Evolutionary conservation across 306 rosid species (phyloP).

Genomic region (Geum urbanum): DNA sequence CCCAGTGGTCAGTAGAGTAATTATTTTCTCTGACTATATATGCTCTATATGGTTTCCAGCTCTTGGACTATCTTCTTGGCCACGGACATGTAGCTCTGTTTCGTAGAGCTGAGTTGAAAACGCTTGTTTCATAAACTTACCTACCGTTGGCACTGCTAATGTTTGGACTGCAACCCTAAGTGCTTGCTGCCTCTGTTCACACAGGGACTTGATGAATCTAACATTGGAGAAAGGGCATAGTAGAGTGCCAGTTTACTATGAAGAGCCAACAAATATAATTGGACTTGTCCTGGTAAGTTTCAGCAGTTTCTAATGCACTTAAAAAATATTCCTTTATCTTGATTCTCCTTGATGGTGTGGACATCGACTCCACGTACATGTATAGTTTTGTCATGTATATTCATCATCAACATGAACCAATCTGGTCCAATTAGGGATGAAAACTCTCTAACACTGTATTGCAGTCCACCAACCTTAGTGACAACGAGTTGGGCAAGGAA

Average conservation of each 20-base stretch:
- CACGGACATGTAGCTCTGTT: constrained; percentile 70
- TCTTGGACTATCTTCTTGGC: constrained; percentile 79
- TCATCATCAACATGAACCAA: no score
- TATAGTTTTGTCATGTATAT: no score
- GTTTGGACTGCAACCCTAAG: constrained; percentile 20
- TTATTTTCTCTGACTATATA: constrained; percentile 3
- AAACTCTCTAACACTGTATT: no score
- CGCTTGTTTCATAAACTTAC: constrained; percentile 40
- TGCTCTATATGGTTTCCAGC: constrained; percentile 43
- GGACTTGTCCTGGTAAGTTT: constrained; percentile 75
- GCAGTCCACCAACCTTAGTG: no score
- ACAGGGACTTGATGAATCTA: constrained; percentile 66
- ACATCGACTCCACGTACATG: no score
- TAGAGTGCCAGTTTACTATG: constrained; percentile 93
- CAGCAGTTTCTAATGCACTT: not conserved
- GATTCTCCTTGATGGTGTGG: no score
- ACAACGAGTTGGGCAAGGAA: no score
- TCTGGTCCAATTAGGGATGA: no score
- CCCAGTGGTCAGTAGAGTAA: not conserved
- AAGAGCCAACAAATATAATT: constrained; percentile 71
- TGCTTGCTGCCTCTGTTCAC: constrained; percentile 23
- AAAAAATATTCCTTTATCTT: not conserved
- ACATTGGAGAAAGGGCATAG: constrained; percentile 89
- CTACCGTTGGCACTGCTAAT: constrained; percentile 10
- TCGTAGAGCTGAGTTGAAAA: constrained; percentile 96